These are phyloP conservation scores for Aspergillus sp. DNA, from an alignment of 2,329 filamentous ascomycete species.

Conservation along the genomic window DNA sequence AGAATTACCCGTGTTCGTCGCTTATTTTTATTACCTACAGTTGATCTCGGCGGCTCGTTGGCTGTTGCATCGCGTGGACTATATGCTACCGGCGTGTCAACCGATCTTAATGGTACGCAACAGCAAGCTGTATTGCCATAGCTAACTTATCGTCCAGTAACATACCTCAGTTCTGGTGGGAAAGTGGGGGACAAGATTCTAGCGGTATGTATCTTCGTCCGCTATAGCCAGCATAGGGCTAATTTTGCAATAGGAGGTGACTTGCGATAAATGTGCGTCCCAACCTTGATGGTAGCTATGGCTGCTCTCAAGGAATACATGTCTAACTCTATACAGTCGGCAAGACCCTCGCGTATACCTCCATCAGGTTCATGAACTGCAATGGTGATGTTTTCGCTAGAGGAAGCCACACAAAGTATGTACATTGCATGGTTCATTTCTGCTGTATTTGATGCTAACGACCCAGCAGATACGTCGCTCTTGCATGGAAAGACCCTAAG, in stretches of 20 bases:
- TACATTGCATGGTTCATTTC: background rate
- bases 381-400: slow-evolving; percentile 65
- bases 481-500: slow-evolving; percentile 65
- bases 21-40: slow-evolving; percentile 36
- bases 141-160: slow-evolving; percentile 48
- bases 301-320: background rate
- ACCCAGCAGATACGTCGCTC: slow-evolving; percentile 56
- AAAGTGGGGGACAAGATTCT: slow-evolving; percentile 64
- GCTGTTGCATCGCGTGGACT: slow-evolving; percentile 68
- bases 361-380: slow-evolving; percentile 63
- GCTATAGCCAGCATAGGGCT: slow-evolving; percentile 15
- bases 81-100: slow-evolving; percentile 69
- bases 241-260: slow-evolving; percentile 54
- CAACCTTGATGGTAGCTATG: background rate
- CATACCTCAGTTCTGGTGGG: slow-evolving; percentile 67
- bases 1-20: background rate
- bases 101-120: slow-evolving; percentile 62
- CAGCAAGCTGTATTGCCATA: slow-evolving; percentile 1
- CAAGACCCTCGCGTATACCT: slow-evolving; percentile 68
- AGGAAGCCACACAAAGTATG: slow-evolving; percentile 70
- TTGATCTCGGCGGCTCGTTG: slow-evolving; percentile 68
- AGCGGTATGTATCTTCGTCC: slow-evolving; percentile 46
- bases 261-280: slow-evolving; percentile 66
- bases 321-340: slow-evolving; percentile 53
- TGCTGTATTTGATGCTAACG: background rate